Base-by-base conservation (phyloP, 2,329 filamentous ascomycete genomes). In the Ciborinia camelliae region DNA sequence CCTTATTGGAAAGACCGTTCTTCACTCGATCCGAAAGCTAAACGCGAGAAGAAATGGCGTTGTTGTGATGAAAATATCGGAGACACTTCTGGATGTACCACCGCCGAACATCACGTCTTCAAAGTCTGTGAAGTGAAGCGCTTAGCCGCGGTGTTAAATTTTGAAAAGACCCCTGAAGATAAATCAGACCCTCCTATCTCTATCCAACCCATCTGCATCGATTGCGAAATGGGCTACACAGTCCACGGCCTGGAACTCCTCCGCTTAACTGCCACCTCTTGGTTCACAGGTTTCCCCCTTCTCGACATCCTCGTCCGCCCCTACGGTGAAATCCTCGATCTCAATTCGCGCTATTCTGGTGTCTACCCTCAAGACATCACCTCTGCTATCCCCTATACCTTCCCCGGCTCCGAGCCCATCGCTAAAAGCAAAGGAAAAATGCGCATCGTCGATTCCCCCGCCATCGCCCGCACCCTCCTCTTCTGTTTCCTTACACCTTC, bases 181-280 rank as follows among this genome's bases (percentile, higher is more conserved):
- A 71, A 77, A 2, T 81, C 79, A 1, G 78, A 80, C 0, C 72
- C 76, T 1, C 79, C 83, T 61, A 84, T 37, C 28, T 9, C 51
- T 4, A 18, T 39, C 18, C 58, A 84, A 43, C 91, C 90, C 2
- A 86, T 98, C 14, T 90, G 87, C 68, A 94, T 99, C 72, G 95
- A 99, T 75, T 98, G 95, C 73, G 95, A 99, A 75, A 99, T 99
- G 95, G 91, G 91, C 5, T 98, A 96, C 74, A 99, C 96, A 0
- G 90, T 91, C 0, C 77, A 89, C 58, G 95, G 96, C 0, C 80
- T 98, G 69, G 95, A 99, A 76, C 83, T 99, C 23, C 88, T 98
- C 64, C 91, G 95, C 10, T 77, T 99, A 3, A 98, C 95, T 0
- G 93, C 91, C 6, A 89, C 94, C 4, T 86, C 89, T 12, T 99